Percentiles rank a stretch among this genome's conserved stretches.
Conservation (phyloP, 139 green algal species). For the Coelastrella sp. region DNA sequence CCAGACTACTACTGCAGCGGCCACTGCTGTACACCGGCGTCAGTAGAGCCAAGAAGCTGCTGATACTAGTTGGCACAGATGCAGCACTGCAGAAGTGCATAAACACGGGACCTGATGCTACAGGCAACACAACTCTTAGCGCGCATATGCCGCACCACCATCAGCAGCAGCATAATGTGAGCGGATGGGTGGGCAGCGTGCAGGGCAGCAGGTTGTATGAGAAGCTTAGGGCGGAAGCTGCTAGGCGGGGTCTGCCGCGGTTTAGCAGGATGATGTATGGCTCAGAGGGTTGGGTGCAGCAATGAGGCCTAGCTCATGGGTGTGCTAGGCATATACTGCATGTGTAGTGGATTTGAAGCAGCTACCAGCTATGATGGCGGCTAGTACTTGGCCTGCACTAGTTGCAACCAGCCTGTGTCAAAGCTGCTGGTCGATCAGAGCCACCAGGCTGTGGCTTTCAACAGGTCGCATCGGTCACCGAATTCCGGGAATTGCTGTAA, state of each 20-base stretch:
- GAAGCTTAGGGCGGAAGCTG: slow-evolving; percentile 2
- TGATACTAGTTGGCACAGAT: slow-evolving; percentile 66
- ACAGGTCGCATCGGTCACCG: too few relatives aligned
- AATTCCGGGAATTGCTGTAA: too few relatives aligned
- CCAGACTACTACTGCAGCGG: slow-evolving; percentile 64
- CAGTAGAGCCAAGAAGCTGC: slow-evolving; percentile 66
- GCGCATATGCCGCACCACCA: background rate
- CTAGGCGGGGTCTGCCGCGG: background rate
- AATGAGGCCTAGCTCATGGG: too few relatives aligned
- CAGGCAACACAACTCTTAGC: background rate
- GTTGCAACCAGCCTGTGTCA: too few relatives aligned
- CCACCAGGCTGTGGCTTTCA: too few relatives aligned
- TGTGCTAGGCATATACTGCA: too few relatives aligned
- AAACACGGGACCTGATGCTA: background rate
- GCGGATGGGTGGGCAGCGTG: background rate
- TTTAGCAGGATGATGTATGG: slow-evolving; percentile 24
- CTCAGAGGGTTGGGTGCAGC: slow-evolving; percentile 22
- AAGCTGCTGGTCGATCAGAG: too few relatives aligned
- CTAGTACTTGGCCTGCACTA: too few relatives aligned
- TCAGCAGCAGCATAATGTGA: background rate
- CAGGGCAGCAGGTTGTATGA: slow-evolving; percentile 19
- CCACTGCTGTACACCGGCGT: slow-evolving; percentile 87
- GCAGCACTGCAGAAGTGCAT: background rate
- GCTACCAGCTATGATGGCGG: too few relatives aligned
- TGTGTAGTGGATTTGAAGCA: too few relatives aligned